Conservation (phyloP, 2,329 filamentous ascomycete species). For the Cyphellophora europaea region DNA sequence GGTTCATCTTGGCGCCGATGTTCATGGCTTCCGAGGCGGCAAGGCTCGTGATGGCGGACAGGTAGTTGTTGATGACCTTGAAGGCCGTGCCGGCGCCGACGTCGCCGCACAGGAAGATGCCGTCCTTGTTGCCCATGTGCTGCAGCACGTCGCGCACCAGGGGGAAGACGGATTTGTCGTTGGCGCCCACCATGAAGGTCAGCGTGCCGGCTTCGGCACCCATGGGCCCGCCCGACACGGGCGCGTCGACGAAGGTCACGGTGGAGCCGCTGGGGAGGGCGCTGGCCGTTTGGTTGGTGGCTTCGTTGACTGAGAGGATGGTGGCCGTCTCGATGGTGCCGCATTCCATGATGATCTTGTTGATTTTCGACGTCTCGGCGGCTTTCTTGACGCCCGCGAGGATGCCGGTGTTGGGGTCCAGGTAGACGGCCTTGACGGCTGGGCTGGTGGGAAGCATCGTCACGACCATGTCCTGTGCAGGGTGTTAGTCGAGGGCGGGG, state of each 20-base stretch:
- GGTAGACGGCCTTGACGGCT: conserved; percentile 43
- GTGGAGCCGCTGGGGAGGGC: conserved; percentile 8
- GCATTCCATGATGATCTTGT: conserved; percentile 43
- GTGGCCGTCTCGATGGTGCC: conserved; percentile 48
- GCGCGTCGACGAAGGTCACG: conserved; percentile 43
- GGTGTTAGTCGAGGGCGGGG: not conserved
- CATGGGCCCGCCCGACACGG: conserved; percentile 43
- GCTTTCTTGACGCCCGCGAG: conserved; percentile 6
- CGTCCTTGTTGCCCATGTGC: conserved; percentile 41
- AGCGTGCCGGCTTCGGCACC: conserved; percentile 44
- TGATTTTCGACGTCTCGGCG: conserved; percentile 27
- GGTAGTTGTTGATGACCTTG: conserved; percentile 24
- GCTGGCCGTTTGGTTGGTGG: conserved; percentile 8
- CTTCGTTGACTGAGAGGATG: conserved; percentile 34
- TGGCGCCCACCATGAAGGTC: conserved; percentile 47
- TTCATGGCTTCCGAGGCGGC: conserved; percentile 21
- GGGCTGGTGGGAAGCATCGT: conserved; percentile 46
- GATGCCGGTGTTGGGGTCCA: conserved; percentile 34
- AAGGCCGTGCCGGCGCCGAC: conserved; percentile 22
- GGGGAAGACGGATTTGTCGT: conserved; percentile 29
- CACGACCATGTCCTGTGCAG: conserved; percentile 34
- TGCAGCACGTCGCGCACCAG: conserved; percentile 32
- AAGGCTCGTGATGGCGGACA: conserved; percentile 19
- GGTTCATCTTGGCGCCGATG: conserved; percentile 20
- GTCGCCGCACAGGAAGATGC: conserved; percentile 24